Evolutionary conservation across 768 basidiomycete species (phyloP), one percentile per base, ranked within the genome.

Genomic region (Tulasnella sp.): DNA sequence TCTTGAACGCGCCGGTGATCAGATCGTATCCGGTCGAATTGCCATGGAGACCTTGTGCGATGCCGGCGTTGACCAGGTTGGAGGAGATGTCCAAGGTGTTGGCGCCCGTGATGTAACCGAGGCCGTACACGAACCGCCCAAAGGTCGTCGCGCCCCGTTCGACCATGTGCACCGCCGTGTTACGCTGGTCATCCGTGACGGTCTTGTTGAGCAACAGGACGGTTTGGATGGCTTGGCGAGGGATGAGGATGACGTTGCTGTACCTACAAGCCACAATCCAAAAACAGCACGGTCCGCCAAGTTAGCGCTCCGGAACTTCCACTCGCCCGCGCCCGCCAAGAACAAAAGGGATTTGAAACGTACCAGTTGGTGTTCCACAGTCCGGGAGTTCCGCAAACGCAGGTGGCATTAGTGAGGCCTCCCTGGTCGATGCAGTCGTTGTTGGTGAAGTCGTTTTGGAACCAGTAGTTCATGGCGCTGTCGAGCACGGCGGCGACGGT

Each of bases 281-380:
- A n/a, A n/a, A n/a, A n/a, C n/a, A n/a, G n/a, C n/a, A n/a, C n/a
- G n/a, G n/a, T n/a, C n/a, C n/a, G n/a, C n/a, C n/a, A n/a, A n/a
- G n/a, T n/a, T n/a, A n/a, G n/a, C n/a, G n/a, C n/a, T n/a, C n/a
- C n/a, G n/a, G n/a, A n/a, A n/a, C n/a, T n/a, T n/a, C n/a, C n/a
- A n/a, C n/a, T n/a, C n/a, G n/a, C n/a, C n/a, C n/a, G n/a, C n/a
- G n/a, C n/a, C n/a, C n/a, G n/a, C n/a, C n/a, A n/a, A n/a, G n/a
- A n/a, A n/a, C n/a, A n/a, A n/a, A n/a, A n/a, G n/a, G n/a, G n/a
- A n/a, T n/a, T n/a, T n/a, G n/a, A 42, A 2, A 89, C 88, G 82
- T 88, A 91, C 92, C 92, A 92, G 83, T 92, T 92, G 0, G 89
- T 88, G 82, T 92, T 93, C 78, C 78, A 80, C 42, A 80, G 1